phyloP scores from a whole-genome alignment of 257 asterid species.

The Petunia axillaris region DNA sequence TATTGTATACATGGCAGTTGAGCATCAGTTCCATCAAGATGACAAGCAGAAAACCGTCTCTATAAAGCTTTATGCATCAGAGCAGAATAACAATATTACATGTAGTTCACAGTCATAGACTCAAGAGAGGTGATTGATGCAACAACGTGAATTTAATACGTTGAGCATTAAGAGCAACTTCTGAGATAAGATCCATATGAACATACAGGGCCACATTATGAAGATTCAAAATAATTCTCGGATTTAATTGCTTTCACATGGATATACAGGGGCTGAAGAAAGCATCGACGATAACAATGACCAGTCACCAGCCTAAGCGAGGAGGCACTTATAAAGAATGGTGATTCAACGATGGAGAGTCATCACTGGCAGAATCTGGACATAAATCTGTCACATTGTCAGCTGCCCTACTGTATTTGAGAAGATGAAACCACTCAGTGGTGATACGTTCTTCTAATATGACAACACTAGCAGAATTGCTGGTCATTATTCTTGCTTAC shows the following conservation, averaged over 20 bases:
- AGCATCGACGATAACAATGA: background rate
- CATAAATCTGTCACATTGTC: constrained; percentile 7
- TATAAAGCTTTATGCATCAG: background rate
- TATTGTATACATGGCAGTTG: background rate
- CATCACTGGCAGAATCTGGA: background rate
- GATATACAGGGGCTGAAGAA: background rate
- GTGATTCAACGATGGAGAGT: background rate
- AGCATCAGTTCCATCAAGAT: background rate
- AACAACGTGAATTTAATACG: background rate
- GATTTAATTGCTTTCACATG: background rate
- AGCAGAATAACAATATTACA: background rate
- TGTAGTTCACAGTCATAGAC: background rate
- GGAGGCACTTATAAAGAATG: background rate
- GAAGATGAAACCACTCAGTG: background rate
- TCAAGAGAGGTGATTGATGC: background rate
- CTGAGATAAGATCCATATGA: background rate
- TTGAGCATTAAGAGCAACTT: background rate
- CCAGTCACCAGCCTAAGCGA: background rate
- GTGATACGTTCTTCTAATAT: constrained; percentile 8
- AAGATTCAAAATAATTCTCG: background rate
- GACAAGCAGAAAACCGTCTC: background rate
- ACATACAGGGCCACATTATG: background rate
- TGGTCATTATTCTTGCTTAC: background rate
- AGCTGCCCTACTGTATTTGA: background rate
- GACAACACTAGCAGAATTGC: constrained; percentile 12